These are phyloP conservation scores for Boletus pseudo-olivaceus DNA, from an alignment of 768 basidiomycete species.

Conservation along the genomic window DNA sequence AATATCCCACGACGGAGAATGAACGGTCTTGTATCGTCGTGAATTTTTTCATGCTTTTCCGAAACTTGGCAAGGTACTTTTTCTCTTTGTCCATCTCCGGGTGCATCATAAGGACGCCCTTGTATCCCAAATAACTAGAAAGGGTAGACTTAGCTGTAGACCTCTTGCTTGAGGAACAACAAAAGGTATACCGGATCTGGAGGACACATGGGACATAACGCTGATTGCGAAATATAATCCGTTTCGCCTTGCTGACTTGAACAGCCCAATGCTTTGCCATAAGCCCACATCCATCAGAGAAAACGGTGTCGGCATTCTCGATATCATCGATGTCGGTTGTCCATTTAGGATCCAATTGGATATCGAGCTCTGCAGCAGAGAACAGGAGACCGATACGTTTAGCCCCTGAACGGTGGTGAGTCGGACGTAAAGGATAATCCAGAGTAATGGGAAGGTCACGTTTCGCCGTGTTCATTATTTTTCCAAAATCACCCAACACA, in stretches of 20 bases:
- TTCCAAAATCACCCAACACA: constrained; percentile 52
- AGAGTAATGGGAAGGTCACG: constrained; percentile 32
- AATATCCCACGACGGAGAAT: constrained; percentile 65
- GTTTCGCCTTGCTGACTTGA: constrained; percentile 50
- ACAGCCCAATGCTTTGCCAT: constrained; percentile 52
- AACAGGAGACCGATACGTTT: constrained; percentile 68
- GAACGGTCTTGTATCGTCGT: constrained; percentile 50
- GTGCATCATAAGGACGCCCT: constrained; percentile 68
- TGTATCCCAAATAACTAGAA: constrained; percentile 62
- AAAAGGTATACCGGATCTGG: constrained; percentile 50
- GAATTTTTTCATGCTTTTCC: constrained; percentile 72
- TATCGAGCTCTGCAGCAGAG: constrained; percentile 60
- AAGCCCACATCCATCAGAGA: constrained; percentile 69
- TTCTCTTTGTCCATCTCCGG: constrained; percentile 51
- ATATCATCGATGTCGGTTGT: constrained; percentile 59
- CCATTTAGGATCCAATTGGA: constrained; percentile 45
- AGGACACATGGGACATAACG: constrained; percentile 61
- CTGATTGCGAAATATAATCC: constrained; percentile 49
- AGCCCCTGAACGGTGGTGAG: constrained; percentile 43
- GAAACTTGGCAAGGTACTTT: constrained; percentile 50
- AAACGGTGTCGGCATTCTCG: constrained; percentile 50
- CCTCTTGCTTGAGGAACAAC: neutral
- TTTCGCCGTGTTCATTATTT: constrained; percentile 63
- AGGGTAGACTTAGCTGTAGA: neutral
- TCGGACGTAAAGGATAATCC: neutral